Conservation (phyloP, 2,329 filamentous ascomycete genomes). For the Cercospora sojina region DNA sequence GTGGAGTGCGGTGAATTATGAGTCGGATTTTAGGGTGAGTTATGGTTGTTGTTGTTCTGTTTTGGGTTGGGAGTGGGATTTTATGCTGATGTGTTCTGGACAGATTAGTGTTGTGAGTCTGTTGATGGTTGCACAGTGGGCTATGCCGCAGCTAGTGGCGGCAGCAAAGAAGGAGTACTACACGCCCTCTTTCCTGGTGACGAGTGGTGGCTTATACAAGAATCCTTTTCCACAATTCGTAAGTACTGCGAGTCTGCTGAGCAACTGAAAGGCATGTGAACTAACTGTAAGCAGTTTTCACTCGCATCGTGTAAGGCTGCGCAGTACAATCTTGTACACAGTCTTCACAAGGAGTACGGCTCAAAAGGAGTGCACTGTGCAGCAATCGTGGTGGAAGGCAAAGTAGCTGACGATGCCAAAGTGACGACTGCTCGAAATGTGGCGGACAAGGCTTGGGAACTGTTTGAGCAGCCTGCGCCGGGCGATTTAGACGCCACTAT, state of each 20-base stretch:
- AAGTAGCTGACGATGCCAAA: slow-evolving; percentile 42
- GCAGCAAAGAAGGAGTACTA: slow-evolving; percentile 21
- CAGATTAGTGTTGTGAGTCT: slow-evolving; percentile 49
- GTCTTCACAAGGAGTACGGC: slow-evolving; percentile 44
- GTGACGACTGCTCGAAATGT: slow-evolving; percentile 47
- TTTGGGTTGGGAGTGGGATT: background rate
- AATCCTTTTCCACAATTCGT: slow-evolving; percentile 42
- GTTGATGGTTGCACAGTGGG: slow-evolving; percentile 47
- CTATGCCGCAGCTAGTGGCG: slow-evolving; percentile 43
- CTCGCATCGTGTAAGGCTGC: slow-evolving; percentile 52
- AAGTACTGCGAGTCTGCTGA: background rate
- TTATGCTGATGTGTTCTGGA: background rate
- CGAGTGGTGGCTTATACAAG: slow-evolving; percentile 47
- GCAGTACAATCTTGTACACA: slow-evolving; percentile 51
- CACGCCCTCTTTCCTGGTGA: slow-evolving; percentile 50
- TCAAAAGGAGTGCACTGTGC: slow-evolving; percentile 47
- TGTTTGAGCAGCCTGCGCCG: slow-evolving; percentile 41
- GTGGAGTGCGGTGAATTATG: slow-evolving; percentile 45
- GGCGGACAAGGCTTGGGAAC: slow-evolving; percentile 45
- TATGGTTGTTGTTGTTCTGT: background rate
- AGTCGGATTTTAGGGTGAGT: slow-evolving; percentile 50
- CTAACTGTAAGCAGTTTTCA: slow-evolving; percentile 38
- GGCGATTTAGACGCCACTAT: slow-evolving; percentile 40
- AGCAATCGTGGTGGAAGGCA: slow-evolving; percentile 47
- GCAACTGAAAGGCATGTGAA: no score